Base-by-base conservation (phyloP, 495 filamentous ascomycete genomes). In the Hypoxylon rickii region DNA sequence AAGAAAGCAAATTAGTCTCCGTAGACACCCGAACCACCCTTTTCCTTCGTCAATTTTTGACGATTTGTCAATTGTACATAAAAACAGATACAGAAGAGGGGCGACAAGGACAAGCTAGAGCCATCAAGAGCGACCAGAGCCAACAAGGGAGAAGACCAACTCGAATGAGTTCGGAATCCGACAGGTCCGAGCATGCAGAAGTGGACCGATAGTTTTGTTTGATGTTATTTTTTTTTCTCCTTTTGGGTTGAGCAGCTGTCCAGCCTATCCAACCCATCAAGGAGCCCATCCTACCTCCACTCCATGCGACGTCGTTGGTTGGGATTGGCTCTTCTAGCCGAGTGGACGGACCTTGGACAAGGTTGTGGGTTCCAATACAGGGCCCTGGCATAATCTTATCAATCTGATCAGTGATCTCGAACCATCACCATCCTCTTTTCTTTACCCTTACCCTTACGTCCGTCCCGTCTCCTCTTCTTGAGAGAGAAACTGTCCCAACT, bases 381-480 rank as follows among this genome's bases (percentile, higher is more conserved):
- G 61, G 61, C 44, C 61, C 61, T 64, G 61, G 56, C 55, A 58
- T 69, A 67, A 71, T 71, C 69, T 71, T 71, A 71, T 71, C 69
- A 71, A 71, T 71, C 69, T 62, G 64, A 68, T 71, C 69, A 67
- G 67, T 67, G 58, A 65, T 65, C 58, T 60, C 58, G 52, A 57
- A 59, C 56, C 61, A 56, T 57, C 51, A 10, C 52, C 45, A 36
- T 49, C 40, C 18, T 21, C 37, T 37, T 31, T n/a, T 13, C 6
- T 20, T 7, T 43, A 21, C 19, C 40, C n/a, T 6, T 39, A 17
- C 18, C 10, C 17, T 29, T 18, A 42, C 17, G 31, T 40, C 20
- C 42, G 49, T 53, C 55, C 16, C 29, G 18, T 53, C 15, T 11
- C 40, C 17, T 26, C 47, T 42, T 47, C n/a, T n/a, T n/a, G n/a